Percentiles rank a stretch among this genome's conserved stretches.
Evolutionary conservation across 208 protist species (phyloP).

Genomic region (Naegleria lovaniensis): DNA sequence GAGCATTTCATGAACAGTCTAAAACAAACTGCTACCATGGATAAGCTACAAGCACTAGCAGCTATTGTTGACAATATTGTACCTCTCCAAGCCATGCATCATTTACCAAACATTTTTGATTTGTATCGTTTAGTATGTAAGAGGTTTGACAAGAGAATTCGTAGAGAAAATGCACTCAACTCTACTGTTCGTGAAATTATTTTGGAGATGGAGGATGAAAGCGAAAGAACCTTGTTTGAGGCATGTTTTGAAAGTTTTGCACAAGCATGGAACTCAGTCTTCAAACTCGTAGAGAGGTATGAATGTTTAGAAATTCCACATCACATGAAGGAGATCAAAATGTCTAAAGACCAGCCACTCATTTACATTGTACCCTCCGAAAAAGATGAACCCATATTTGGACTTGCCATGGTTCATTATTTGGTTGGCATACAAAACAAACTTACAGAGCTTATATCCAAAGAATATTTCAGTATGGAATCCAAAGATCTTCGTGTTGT

Average conservation of each 20-base stretch:
- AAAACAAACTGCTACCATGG: not conserved
- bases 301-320: conserved; percentile 8
- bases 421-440: conserved; percentile 1
- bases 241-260: not conserved
- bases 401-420: not conserved
- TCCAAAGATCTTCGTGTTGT: too few relatives aligned
- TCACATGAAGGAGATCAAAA: not conserved
- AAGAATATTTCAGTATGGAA: not conserved
- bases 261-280: not conserved
- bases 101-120: not conserved
- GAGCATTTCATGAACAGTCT: not conserved
- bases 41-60: not conserved
- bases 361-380: not conserved
- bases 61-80: not conserved
- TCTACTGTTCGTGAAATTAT: not conserved
- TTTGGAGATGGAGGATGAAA: not conserved
- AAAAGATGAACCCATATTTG: not conserved
- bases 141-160: not conserved
- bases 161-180: not conserved
- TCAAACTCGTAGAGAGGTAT: not conserved
- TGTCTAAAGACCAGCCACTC: not conserved
- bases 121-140: not conserved
- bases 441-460: not conserved
- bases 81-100: not conserved
- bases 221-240: not conserved